These are phyloP conservation scores for Pyrenochaeta sp. DNA, from an alignment of 2,329 filamentous ascomycete species.

Conservation along the genomic window DNA sequence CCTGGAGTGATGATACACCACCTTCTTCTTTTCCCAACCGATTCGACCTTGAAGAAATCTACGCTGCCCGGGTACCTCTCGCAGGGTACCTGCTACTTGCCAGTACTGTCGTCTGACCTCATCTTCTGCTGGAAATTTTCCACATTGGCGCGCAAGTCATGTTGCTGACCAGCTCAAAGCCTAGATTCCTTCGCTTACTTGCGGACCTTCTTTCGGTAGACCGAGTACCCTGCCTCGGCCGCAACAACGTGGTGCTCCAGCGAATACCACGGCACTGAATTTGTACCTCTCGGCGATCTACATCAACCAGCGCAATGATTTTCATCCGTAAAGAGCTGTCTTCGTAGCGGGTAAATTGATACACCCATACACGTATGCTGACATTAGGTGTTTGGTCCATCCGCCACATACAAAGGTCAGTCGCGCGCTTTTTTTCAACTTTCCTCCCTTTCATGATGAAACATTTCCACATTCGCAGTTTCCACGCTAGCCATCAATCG, in stretches of 20 bases:
- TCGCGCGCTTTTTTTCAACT: slow-evolving; percentile 23
- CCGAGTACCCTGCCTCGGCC: background rate
- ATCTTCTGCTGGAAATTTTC: slow-evolving; percentile 2
- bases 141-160: slow-evolving; percentile 5
- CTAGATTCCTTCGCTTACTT: background rate
- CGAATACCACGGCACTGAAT: background rate
- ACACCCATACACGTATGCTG: background rate
- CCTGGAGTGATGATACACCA: slow-evolving; percentile 76
- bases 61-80: slow-evolving; percentile 70
- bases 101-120: slow-evolving; percentile 84
- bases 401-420: slow-evolving; percentile 38
- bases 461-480: slow-evolving; percentile 85
- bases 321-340: background rate
- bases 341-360: background rate
- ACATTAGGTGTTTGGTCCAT: background rate
- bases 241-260: background rate
- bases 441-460: slow-evolving; percentile 68
- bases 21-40: slow-evolving; percentile 87
- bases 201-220: background rate
- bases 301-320: too few relatives aligned
- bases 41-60: slow-evolving; percentile 86
- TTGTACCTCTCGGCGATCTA: background rate
- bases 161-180: slow-evolving; percentile 19
- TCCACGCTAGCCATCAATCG: slow-evolving; percentile 77
- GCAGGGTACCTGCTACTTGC: slow-evolving; percentile 84